Percentiles rank a stretch among this genome's conserved stretches.
Evolutionary conservation across 2,329 filamentous ascomycete species (phyloP).

Genomic region (Diaporthe longicolla): DNA sequence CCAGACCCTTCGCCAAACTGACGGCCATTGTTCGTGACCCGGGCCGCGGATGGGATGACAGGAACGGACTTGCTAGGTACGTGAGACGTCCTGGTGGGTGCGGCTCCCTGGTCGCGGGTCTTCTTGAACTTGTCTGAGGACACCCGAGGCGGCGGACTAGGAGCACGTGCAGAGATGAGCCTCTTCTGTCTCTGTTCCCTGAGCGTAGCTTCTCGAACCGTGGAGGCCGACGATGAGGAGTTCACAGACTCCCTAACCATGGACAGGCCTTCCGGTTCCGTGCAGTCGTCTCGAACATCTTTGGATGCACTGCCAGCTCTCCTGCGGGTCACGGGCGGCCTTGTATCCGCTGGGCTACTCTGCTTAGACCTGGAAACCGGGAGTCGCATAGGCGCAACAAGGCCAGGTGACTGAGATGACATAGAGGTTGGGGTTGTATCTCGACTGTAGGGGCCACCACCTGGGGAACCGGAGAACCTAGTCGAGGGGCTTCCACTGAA

Average conservation of each 20-base stretch:
- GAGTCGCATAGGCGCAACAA: constrained; percentile 64
- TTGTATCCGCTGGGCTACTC: constrained; percentile 67
- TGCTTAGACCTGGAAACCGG: constrained; percentile 65
- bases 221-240: constrained; percentile 81
- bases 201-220: constrained; percentile 68
- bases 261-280: constrained; percentile 71
- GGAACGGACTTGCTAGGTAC: constrained; percentile 46
- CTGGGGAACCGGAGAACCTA: constrained; percentile 79
- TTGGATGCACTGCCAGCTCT: constrained; percentile 69
- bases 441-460: constrained; percentile 79
- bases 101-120: constrained; percentile 54
- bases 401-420: constrained; percentile 79
- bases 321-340: constrained; percentile 73
- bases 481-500: constrained; percentile 82
- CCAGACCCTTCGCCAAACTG: constrained; percentile 46
- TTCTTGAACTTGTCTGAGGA: constrained; percentile 70
- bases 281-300: constrained; percentile 60
- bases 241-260: constrained; percentile 78
- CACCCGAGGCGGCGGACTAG: constrained; percentile 74
- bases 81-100: constrained; percentile 56
- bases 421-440: constrained; percentile 85
- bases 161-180: constrained; percentile 63
- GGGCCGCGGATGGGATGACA: constrained; percentile 45
- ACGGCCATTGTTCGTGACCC: constrained; percentile 47
- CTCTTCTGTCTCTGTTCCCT: constrained; percentile 62